A percentile compares a stretch with the other conserved stretches of the same genome.
Conservation (phyloP, 176 grass and related monocot genomes). For the Alopecurus myosuroides region DNA sequence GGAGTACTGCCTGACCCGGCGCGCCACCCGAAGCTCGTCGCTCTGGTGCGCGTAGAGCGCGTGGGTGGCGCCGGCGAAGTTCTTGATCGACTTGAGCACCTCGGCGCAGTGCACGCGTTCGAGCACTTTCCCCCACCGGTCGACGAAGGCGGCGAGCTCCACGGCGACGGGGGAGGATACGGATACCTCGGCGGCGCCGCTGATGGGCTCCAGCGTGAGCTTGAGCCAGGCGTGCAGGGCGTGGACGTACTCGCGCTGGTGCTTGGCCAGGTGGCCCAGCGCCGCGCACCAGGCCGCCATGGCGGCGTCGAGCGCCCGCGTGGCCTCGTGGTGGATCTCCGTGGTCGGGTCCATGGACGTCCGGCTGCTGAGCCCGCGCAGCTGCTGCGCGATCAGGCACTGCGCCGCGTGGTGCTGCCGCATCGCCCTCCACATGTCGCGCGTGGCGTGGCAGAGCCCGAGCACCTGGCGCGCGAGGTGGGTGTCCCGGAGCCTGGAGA, state of each 20-base stretch:
- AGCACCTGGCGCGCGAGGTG: slow-evolving; percentile 64
- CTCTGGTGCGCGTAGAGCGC: slow-evolving; percentile 50
- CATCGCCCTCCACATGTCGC: slow-evolving; percentile 59
- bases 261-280: slow-evolving; percentile 40
- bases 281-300: slow-evolving; percentile 46
- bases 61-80: slow-evolving; percentile 30
- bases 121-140: slow-evolving; percentile 52
- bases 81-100: slow-evolving; percentile 43
- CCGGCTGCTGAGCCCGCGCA: slow-evolving; percentile 51
- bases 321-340: slow-evolving; percentile 58
- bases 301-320: slow-evolving; percentile 59
- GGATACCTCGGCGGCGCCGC: background rate
- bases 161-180: slow-evolving; percentile 13
- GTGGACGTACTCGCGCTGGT: slow-evolving; percentile 58
- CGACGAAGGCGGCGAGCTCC: slow-evolving; percentile 53
- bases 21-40: slow-evolving; percentile 54
- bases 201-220: slow-evolving; percentile 36
- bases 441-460: slow-evolving; percentile 42
- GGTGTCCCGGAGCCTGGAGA: slow-evolving; percentile 57
- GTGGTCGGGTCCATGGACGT: slow-evolving; percentile 50
- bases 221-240: slow-evolving; percentile 49
- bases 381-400: slow-evolving; percentile 54
- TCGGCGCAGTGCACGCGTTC: slow-evolving; percentile 43
- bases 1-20: slow-evolving; percentile 21
- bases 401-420: slow-evolving; percentile 60